Evolutionary conservation across 164 flowering plant species (phyloP).

Genomic region (Vitis vinifera): ASM3070453v1 NC_081823.1:8047501-8048000

Average conservation of each 20-base stretch:
- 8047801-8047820: slow-evolving; percentile 37
- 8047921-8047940: too few relatives aligned
- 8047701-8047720: slow-evolving; percentile 35
- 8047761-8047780: slow-evolving; percentile 47
- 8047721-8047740: slow-evolving; percentile 45
- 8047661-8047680: slow-evolving; percentile 71
- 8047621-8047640: slow-evolving; percentile 26
- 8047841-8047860: too few relatives aligned
- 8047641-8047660: slow-evolving; percentile 71
- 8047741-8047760: slow-evolving; percentile 39
- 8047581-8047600: slow-evolving; percentile 59
- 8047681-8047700: slow-evolving; percentile 60
- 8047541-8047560: slow-evolving; percentile 64
- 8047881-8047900: too few relatives aligned
- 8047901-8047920: too few relatives aligned
- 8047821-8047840: slow-evolving; percentile 39
- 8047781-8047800: slow-evolving; percentile 22
- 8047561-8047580: slow-evolving; percentile 56
- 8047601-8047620: slow-evolving; percentile 56
- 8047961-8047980: too few relatives aligned
- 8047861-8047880: too few relatives aligned
- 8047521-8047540: slow-evolving; percentile 50
- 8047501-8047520: slow-evolving; percentile 44
- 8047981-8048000: too few relatives aligned
- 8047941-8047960: too few relatives aligned